Percentiles rank a stretch among this genome's conserved stretches.
phyloP scores from a whole-genome alignment of 805 yeast genomes.

The Ogataea glucozyma region DNA sequence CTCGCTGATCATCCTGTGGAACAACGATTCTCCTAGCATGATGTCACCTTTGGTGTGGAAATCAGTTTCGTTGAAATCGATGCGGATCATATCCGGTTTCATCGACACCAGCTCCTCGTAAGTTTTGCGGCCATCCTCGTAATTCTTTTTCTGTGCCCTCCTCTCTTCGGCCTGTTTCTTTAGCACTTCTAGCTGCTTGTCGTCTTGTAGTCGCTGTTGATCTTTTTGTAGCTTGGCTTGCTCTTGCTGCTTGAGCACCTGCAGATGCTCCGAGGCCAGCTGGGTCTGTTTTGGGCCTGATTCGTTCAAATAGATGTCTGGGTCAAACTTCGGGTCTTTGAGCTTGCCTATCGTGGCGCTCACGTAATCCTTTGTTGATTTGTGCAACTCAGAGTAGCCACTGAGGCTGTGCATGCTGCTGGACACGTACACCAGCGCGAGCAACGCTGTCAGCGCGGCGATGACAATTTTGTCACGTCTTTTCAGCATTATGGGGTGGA shows the following conservation, averaged over 20 bases:
- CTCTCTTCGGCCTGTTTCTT: not conserved
- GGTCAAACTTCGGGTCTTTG: conserved; percentile 3
- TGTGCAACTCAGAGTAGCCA: conserved; percentile 3
- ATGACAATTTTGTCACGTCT: conserved; percentile 8
- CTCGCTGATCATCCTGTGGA: conserved; percentile 10
- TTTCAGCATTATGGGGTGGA: conserved; percentile 1
- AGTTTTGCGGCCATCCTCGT: conserved; percentile 1
- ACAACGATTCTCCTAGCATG: conserved; percentile 3
- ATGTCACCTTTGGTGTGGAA: conserved; percentile 1
- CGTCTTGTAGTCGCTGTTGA: conserved; percentile 13
- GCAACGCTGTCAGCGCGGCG: conserved; percentile 2
- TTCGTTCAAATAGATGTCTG: not conserved
- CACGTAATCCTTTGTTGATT: conserved; percentile 6
- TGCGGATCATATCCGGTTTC: conserved; percentile 12
- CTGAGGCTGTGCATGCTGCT: too few species aligned
- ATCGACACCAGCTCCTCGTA: conserved; percentile 9
- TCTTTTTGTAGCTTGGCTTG: conserved; percentile 11
- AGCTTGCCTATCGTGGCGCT: conserved; percentile 3
- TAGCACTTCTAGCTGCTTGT: conserved; percentile 10
- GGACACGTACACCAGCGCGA: conserved; percentile 6
- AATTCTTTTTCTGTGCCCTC: conserved; percentile 2
- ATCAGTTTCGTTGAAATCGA: conserved; percentile 10
- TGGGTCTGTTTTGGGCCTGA: not conserved
- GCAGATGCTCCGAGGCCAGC: conserved; percentile 4
- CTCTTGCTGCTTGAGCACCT: conserved; percentile 8